Evolutionary conservation across 2,329 filamentous ascomycete species (phyloP), one percentile per base, ranked within the genome.

Genomic region (Orbilia oligospora): DNA sequence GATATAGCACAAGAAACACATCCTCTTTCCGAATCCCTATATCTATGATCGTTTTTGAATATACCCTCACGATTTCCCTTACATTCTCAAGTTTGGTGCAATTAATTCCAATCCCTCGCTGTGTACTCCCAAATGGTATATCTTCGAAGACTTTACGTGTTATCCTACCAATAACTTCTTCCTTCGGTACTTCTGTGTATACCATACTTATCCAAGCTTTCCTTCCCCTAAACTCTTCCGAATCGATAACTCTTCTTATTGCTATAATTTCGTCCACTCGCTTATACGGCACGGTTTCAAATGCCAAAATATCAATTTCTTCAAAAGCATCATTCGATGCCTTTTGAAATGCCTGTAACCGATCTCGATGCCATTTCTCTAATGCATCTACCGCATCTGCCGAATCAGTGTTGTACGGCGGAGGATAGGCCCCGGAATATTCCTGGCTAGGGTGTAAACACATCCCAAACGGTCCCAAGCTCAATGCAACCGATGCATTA

Each of bases 151-250:
- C 73, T n/a, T 67, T 51, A 18, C 12, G 61, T 30, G 64, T 41
- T 12, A 77, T 61, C 9, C 36, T 20, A 10, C 5, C 27, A 8
- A 77, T 44, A 10, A 12, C 30, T 1, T 53, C 67, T 56, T 67
- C 58, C 10, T 27, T 53, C 33, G 67, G 58, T 8, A 18, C 14
- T 9, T 70, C 58, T 8, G 73, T 51, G 33, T 77, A 77, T 3
- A 77, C 73, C 9, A 77, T 49, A 44, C 73, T 77, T 27, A 77
- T 67, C 73, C 73, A 77, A 6, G 66, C 61, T 44, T 53, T 71
- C 12, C 51, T 67, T 30, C 12, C 1, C 16, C 61, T 58, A 20
- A 66, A 67, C 5, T 24, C 33, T 14, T 71, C 58, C 10, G 58
- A 71, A 44, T 70, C 49, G 22, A 76, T 36, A 18, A 76, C 30